These are phyloP conservation scores for Gossypium mustelinum DNA, from an alignment of 345 rosid species.

Conservation along the genomic window DNA sequence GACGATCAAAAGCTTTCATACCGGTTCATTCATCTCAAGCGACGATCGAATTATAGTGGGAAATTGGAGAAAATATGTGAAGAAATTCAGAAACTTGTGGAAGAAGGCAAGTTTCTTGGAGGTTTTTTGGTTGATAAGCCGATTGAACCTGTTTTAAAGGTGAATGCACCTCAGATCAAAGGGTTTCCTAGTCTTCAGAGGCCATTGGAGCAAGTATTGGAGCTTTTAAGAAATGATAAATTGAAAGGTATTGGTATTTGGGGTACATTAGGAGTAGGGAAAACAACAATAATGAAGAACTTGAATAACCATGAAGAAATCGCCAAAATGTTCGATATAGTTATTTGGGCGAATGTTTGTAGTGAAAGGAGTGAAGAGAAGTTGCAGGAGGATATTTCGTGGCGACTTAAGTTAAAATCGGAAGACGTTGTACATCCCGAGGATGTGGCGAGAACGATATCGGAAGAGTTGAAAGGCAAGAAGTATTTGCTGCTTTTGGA, in stretches of 20 bases:
- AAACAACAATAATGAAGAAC: slow-evolving; percentile 36
- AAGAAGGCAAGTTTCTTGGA: slow-evolving; percentile 15
- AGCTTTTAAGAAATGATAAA: slow-evolving; percentile 10
- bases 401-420: slow-evolving; percentile 15
- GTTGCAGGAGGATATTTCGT: slow-evolving; percentile 23
- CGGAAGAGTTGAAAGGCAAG: slow-evolving; percentile 21
- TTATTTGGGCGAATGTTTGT: slow-evolving; percentile 23
- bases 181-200: slow-evolving; percentile 20
- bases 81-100: slow-evolving; percentile 16
- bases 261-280: slow-evolving; percentile 33
- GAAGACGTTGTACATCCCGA: neutral
- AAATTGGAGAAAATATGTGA: slow-evolving; percentile 14
- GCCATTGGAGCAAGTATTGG: slow-evolving; percentile 15
- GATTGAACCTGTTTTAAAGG: slow-evolving; percentile 14
- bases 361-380: slow-evolving; percentile 18
- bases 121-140: slow-evolving; percentile 22
- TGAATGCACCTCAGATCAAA: slow-evolving; percentile 15
- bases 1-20: neutral
- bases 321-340: slow-evolving; percentile 28
- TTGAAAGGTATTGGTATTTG: slow-evolving; percentile 25
- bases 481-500: slow-evolving; percentile 34
- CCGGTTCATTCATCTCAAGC: slow-evolving; percentile 1
- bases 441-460: slow-evolving; percentile 24
- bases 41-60: slow-evolving; percentile 19
- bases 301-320: slow-evolving; percentile 26